Conservation (phyloP, 495 filamentous ascomycete species). For the Filosporella fistucella region DNA sequence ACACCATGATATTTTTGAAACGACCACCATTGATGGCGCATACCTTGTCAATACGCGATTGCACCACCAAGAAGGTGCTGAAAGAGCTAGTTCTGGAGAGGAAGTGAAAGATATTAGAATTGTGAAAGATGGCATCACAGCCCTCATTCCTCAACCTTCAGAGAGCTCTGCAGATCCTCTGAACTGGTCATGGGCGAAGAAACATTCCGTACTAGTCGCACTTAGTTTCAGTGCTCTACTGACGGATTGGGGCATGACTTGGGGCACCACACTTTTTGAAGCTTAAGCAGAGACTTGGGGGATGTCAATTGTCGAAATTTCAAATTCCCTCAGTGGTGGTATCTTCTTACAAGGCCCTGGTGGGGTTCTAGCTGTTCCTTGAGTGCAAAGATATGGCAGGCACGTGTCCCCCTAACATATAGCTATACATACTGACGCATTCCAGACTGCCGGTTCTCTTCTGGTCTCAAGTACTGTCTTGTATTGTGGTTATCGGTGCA, state of each 20-base stretch:
- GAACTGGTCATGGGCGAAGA: constrained; percentile 45
- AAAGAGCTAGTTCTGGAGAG: neutral
- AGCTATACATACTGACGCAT: neutral
- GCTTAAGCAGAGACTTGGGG: constrained; percentile 8
- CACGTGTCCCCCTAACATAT: neutral
- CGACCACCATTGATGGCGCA: constrained; percentile 2
- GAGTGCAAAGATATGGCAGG: constrained; percentile 10
- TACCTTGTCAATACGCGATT: neutral
- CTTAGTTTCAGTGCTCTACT: constrained; percentile 11
- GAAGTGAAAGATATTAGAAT: constrained; percentile 1
- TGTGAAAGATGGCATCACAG: constrained; percentile 33
- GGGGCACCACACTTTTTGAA: constrained; percentile 12
- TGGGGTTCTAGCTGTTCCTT: constrained; percentile 10
- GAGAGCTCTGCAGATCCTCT: constrained; percentile 55
- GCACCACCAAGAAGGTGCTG: neutral
- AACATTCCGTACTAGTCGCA: constrained; percentile 8
- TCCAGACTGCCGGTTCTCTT: constrained; percentile 9
- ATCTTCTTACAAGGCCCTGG: constrained; percentile 13
- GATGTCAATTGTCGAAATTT: constrained; percentile 10
- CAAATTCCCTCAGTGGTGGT: constrained; percentile 11
- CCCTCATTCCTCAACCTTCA: constrained; percentile 55
- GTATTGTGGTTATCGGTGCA: constrained; percentile 10
- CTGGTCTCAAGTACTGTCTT: constrained; percentile 12
- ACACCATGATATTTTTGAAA: constrained; percentile 3
- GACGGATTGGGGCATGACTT: constrained; percentile 13